Evolutionary conservation across 345 rosid species (phyloP).

Genomic region (Kandelia obovata): DNA sequence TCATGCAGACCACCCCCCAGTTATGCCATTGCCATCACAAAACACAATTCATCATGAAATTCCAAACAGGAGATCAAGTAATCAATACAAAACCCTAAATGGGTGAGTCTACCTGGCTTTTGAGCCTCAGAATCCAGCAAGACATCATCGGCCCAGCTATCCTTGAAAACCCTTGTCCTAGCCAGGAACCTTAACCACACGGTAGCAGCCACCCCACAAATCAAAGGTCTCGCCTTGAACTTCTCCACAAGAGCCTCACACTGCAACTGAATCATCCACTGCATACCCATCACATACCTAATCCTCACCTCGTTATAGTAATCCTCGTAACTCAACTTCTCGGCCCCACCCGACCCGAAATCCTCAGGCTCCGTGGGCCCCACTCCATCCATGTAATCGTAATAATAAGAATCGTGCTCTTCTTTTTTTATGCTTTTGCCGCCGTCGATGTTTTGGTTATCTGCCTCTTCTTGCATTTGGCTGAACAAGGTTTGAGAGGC

Average conservation of each 20-base stretch:
- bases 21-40: neutral
- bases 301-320: slow-evolving; percentile 62
- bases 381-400: slow-evolving; percentile 3
- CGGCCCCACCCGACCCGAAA: slow-evolving; percentile 32
- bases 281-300: slow-evolving; percentile 64
- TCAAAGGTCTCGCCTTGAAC: slow-evolving; percentile 55
- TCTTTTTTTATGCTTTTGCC: slow-evolving; percentile 18
- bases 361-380: slow-evolving; percentile 52
- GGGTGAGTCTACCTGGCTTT: slow-evolving; percentile 27
- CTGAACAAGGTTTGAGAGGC: slow-evolving; percentile 44
- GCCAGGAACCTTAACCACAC: slow-evolving; percentile 56
- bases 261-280: slow-evolving; percentile 62
- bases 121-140: slow-evolving; percentile 51
- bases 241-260: slow-evolving; percentile 65
- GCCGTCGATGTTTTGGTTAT: neutral
- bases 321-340: slow-evolving; percentile 40
- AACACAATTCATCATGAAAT: neutral
- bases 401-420: neutral
- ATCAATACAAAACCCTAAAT: neutral
- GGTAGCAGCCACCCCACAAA: slow-evolving; percentile 53
- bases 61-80: neutral
- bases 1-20: no score
- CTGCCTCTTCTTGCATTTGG: slow-evolving; percentile 23
- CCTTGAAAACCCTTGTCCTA: slow-evolving; percentile 43
- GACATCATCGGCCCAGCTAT: slow-evolving; percentile 58